Evolutionary conservation across 2,329 filamentous ascomycete genomes (phyloP).

Genomic region (Diaporthe capsici): DNA sequence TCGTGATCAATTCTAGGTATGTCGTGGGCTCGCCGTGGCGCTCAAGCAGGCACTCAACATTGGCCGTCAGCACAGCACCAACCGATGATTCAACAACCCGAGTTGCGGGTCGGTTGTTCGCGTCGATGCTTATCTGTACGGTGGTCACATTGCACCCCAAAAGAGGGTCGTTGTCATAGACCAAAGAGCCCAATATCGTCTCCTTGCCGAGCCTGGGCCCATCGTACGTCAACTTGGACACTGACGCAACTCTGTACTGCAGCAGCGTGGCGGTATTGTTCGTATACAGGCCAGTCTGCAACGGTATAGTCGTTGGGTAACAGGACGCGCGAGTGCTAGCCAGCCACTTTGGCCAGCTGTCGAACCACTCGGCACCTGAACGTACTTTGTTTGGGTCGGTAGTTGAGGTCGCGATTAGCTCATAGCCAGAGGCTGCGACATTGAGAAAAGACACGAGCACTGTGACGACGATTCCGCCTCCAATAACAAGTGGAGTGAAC

Average conservation of each 20-base stretch:
- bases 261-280: neutral
- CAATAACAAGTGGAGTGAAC: neutral
- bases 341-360: neutral
- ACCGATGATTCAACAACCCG: neutral
- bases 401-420: neutral
- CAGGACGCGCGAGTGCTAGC: constrained; percentile 8
- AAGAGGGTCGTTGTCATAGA: neutral
- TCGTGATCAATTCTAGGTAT: neutral
- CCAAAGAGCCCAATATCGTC: neutral
- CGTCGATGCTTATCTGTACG: neutral
- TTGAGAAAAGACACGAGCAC: neutral
- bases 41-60: neutral
- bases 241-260: constrained; percentile 2
- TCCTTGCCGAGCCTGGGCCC: neutral
- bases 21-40: neutral
- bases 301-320: neutral
- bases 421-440: neutral
- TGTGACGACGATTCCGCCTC: neutral
- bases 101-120: neutral
- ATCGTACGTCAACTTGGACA: neutral
- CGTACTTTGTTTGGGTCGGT: neutral
- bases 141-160: neutral
- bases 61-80: neutral
- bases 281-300: neutral
- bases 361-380: neutral